Conservation (phyloP, 805 yeast genomes). For the Kodamaea laetipori region DNA sequence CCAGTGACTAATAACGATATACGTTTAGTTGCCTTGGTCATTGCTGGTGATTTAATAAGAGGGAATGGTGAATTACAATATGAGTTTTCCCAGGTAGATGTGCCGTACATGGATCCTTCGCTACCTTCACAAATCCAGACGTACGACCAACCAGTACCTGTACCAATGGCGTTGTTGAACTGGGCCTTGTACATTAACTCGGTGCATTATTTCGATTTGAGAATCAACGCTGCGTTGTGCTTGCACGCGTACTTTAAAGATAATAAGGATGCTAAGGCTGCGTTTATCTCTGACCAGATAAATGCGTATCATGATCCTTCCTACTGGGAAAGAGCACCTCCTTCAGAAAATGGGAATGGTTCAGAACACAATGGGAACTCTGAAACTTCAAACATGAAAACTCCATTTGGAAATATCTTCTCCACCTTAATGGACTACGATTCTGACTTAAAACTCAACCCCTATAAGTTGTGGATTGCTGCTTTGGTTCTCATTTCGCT, state of each 20-base stretch:
- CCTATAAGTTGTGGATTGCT: slow-evolving; percentile 87
- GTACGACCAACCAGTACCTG: slow-evolving; percentile 55
- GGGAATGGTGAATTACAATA: slow-evolving; percentile 68
- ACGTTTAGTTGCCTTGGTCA: slow-evolving; percentile 66
- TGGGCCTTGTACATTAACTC: slow-evolving; percentile 84
- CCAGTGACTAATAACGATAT: slow-evolving; percentile 63
- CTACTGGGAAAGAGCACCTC: slow-evolving; percentile 27
- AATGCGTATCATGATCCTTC: slow-evolving; percentile 30
- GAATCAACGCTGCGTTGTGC: slow-evolving; percentile 70
- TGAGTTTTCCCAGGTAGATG: slow-evolving; percentile 79
- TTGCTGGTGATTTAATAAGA: slow-evolving; percentile 76
- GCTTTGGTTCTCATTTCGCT: slow-evolving; percentile 63
- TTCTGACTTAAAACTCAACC: slow-evolving; percentile 63
- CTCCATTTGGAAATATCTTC: slow-evolving; percentile 59
- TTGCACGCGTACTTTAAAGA: slow-evolving; percentile 68
- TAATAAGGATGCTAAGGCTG: slow-evolving; percentile 60
- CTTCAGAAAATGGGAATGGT: slow-evolving; percentile 8
- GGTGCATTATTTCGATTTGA: slow-evolving; percentile 78
- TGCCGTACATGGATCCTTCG: slow-evolving; percentile 85
- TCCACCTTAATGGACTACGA: slow-evolving; percentile 75
- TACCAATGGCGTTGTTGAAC: slow-evolving; percentile 68
- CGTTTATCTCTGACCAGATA: slow-evolving; percentile 70
- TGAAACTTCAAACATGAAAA: slow-evolving; percentile 1
- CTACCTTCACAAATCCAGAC: slow-evolving; percentile 46
- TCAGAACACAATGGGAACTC: slow-evolving; percentile 10